phyloP scores from a whole-genome alignment of 805 yeast genomes.

The Lipomyces yamadae region DNA sequence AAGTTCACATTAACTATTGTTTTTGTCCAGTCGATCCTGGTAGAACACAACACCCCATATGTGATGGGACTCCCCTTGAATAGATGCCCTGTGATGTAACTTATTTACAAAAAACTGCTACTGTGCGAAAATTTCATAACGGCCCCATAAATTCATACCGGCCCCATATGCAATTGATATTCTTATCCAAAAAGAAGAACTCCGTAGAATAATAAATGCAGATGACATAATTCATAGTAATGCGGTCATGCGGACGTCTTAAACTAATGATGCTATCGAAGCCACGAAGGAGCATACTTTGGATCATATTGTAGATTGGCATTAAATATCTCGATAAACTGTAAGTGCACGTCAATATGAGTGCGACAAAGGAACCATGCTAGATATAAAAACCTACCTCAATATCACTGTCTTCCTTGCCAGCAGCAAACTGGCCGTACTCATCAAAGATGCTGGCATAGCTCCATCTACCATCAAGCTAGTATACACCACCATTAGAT shows the following conservation, averaged over 20 bases:
- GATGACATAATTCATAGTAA: neutral
- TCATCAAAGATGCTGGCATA: constrained; percentile 92
- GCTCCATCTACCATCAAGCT: constrained; percentile 63
- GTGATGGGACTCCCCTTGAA: too few species aligned
- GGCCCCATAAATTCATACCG: neutral
- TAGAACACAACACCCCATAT: too few species aligned
- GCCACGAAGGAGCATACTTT: constrained; percentile 66
- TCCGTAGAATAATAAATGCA: neutral
- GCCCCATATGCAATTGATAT: neutral
- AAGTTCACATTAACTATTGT: too few species aligned
- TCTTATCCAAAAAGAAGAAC: neutral
- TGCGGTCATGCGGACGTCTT: neutral
- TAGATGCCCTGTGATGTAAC: too few species aligned
- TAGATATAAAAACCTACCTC: constrained; percentile 49
- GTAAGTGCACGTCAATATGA: neutral
- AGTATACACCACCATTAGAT: neutral
- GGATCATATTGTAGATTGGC: constrained; percentile 62
- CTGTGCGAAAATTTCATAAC: too few species aligned
- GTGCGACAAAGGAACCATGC: neutral
- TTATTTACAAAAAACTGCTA: too few species aligned
- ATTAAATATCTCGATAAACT: constrained; percentile 75
- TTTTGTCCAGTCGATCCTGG: too few species aligned
- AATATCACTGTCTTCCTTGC: constrained; percentile 89
- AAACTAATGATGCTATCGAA: constrained; percentile 41
- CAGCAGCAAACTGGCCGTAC: constrained; percentile 88